Evolutionary conservation across 306 rosid genomes (phyloP).

Genomic region (Quercus bicolor): DNA sequence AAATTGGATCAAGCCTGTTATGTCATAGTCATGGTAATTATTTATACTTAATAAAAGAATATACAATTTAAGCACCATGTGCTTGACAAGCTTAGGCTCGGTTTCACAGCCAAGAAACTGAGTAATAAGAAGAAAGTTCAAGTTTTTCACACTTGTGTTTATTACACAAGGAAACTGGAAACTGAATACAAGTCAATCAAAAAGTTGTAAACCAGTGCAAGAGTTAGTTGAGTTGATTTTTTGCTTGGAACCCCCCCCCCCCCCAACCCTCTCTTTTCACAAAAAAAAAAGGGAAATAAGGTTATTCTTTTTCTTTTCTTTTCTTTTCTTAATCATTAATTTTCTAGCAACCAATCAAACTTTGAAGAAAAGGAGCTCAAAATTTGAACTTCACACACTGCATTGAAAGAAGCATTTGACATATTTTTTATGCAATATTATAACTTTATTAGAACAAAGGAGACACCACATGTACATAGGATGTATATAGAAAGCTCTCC

Average conservation of each 20-base stretch:
- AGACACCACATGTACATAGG: too few species aligned
- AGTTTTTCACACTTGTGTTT: not conserved
- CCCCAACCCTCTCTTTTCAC: not conserved
- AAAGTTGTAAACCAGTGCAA: not conserved
- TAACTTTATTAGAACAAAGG: too few species aligned
- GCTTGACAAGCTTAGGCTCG: not conserved
- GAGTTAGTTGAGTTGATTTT: not conserved
- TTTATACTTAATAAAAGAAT: not conserved
- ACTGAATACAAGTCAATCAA: not conserved
- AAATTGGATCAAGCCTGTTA: constrained; percentile 3
- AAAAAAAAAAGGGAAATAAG: not conserved
- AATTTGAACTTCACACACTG: not conserved
- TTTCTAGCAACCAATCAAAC: constrained; percentile 3
- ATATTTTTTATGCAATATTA: too few species aligned
- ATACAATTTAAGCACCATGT: not conserved
- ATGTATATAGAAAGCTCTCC: too few species aligned
- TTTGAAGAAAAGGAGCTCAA: not conserved
- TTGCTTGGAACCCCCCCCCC: not conserved
- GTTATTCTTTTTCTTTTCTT: not conserved
- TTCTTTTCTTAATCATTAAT: not conserved
- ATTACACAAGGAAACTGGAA: not conserved
- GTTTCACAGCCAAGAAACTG: not conserved
- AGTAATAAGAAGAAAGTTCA: not conserved
- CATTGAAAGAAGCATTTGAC: not conserved
- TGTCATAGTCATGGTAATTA: not conserved